Evolutionary conservation across 2,329 filamentous ascomycete species (phyloP), one percentile per base, ranked within the genome.

Genomic region (Zarea fungicola): DNA sequence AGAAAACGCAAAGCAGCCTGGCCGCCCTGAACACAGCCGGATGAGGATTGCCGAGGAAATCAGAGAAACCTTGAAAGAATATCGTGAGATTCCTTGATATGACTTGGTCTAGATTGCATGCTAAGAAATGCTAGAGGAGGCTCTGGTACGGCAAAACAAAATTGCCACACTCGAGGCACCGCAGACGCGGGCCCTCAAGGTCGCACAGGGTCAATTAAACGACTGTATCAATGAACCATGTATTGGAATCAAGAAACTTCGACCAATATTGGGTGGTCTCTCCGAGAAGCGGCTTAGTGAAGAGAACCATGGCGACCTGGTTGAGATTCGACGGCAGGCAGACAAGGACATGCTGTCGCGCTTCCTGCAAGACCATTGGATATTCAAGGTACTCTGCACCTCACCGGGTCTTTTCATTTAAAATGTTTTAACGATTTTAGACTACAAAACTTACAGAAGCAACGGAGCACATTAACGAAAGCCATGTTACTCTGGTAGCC

Each of bases 281-380:
- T 47, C 48, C 5, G 42, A 13, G 11, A 16, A 36, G 6, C 18
- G 46, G 1, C 43, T 52, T 4, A 9, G 48, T 5, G 39, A 42
- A 26, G 28, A 28, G 9, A 22, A 49, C 9, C 19, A 13, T 7
- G 8, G 29, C 1, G 50, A 52, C 13, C 31, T 54, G 1, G 42
- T 46, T 6, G 52, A 31, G 1, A 25, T 54, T 29, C 37, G 48
- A 14, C 50, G 46, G 3, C 42, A 47, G 10, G 37, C 43, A 16
- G 47, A 52, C 2, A 50, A 37, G 4, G 52, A 52, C n/a, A 34
- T n/a, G n/a, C 4, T 54, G 3, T 54, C 50, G 13, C 42, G 48
- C 0, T 42, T 16, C 11, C 19, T 54, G 0, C 44, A 51, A 19
- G 22, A 42, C 16, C 32, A 50, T 3, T 54, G 42, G 52, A 51